Base-by-base conservation (phyloP, 2,329 filamentous ascomycete genomes). In the Ophiostoma sp. region DNA sequence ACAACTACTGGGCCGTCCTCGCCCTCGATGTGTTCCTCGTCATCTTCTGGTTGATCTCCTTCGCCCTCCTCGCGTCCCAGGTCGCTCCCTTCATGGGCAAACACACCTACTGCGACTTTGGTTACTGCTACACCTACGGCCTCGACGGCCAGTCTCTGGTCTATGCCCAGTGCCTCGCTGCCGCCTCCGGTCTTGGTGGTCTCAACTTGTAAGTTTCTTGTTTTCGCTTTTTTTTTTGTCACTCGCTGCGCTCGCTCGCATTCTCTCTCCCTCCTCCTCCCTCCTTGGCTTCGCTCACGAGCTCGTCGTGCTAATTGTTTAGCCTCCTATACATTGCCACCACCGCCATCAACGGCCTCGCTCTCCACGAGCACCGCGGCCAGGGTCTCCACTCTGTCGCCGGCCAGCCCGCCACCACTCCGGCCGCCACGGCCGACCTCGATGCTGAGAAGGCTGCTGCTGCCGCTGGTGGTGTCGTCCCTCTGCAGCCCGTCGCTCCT, bases 1-100 rank as follows among this genome's bases (percentile, higher is more conserved):
- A 85, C 79, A 89, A 89, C 79, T 86, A 86, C 79, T 88, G 86
- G 84, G 85, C 85, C 33, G 81, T 86, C 8, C 79, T 89, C 3
- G 81, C 80, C 28, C 80, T 89, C 50, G 87, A 89, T 75, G 82
- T 86, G 25, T 82, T 86, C 73, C 82, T 86, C 39, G 78, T 86
- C 71, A 74, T 89, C 72, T 85, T 89, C 78, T 90, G 87, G 87
- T 80, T 87, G 48, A 76, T 80, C 70, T 81, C 83, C 1, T 84
- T 86, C 55, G 83, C 82, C 15, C 76, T 85, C 19, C 78, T 84
- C 11, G 84, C 84, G 8, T 76, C 82, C 19, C 76, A 82, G 57
- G 80, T 83, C 12, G 80, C 80, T 1, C 64, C 77, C 3, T 72
- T 76, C 12, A 78, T 79, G 72, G 69, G 69, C 15, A 73, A 76